phyloP scores from a whole-genome alignment of 306 rosid species.

The Alnus rubra region DNA sequence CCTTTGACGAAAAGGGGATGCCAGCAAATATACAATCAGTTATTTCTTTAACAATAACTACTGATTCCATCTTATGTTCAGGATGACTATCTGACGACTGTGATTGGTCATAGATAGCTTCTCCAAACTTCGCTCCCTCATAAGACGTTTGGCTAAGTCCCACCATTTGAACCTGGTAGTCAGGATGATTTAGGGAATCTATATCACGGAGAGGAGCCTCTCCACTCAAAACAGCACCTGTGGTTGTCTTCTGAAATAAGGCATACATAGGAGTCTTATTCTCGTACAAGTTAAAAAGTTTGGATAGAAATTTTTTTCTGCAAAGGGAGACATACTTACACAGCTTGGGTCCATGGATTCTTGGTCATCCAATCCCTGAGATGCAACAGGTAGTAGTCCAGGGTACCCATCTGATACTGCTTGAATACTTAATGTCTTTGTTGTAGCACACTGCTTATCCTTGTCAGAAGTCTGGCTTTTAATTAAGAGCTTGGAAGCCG shows the following conservation, averaged over 20 bases:
- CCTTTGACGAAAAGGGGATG: slow-evolving; percentile 41
- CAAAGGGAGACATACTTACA: slow-evolving; percentile 51
- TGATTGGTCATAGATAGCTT: slow-evolving; percentile 31
- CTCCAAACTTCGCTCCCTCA: slow-evolving; percentile 21
- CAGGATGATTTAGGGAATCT: slow-evolving; percentile 29
- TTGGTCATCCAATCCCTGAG: slow-evolving; percentile 18
- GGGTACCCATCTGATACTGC: slow-evolving; percentile 32
- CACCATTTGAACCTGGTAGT: slow-evolving; percentile 35
- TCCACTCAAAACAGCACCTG: slow-evolving; percentile 35
- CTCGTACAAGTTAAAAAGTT: slow-evolving; percentile 18
- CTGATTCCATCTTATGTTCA: slow-evolving; percentile 31
- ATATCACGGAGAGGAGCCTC: slow-evolving; percentile 38
- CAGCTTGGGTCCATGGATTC: slow-evolving; percentile 34
- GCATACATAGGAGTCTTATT: slow-evolving; percentile 24
- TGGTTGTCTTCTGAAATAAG: slow-evolving; percentile 50
- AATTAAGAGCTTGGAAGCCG: slow-evolving; percentile 31
- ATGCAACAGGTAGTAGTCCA: slow-evolving; percentile 32
- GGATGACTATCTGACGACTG: slow-evolving; percentile 22
- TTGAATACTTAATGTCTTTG: slow-evolving; percentile 35
- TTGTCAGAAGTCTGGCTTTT: slow-evolving; percentile 47
- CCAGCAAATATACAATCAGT: slow-evolving; percentile 38
- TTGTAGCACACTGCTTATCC: slow-evolving; percentile 27
- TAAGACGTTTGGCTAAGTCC: slow-evolving; percentile 28
- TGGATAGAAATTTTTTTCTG: background rate
- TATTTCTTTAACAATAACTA: slow-evolving; percentile 37